phyloP scores from a whole-genome alignment of 2,329 filamentous ascomycete genomes.

The Penicillium sp. region DNA sequence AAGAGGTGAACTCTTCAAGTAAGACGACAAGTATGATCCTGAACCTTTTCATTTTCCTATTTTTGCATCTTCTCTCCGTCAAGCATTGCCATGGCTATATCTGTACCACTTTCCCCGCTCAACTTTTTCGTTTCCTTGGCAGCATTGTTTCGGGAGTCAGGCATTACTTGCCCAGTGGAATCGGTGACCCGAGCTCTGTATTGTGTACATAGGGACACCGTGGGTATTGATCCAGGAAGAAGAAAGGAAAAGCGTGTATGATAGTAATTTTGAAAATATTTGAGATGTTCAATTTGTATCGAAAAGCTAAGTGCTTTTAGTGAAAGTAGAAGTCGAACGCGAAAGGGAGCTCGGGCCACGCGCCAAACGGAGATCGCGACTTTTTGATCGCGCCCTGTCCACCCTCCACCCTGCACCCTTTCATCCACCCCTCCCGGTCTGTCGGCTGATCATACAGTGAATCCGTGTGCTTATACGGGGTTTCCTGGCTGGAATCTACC shows the following conservation, averaged over 20 bases:
- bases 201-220: conserved; percentile 15
- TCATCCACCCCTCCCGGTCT: not conserved
- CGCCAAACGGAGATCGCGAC: conserved; percentile 39
- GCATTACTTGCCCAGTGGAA: conserved; percentile 1
- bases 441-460: not conserved
- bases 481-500: not conserved
- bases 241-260: conserved; percentile 14
- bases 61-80: not conserved
- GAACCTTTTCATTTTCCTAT: not conserved
- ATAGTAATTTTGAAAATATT: conserved; percentile 2
- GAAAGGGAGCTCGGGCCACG: conserved; percentile 37
- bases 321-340: conserved; percentile 10
- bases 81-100: not conserved
- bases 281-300: not conserved
- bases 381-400: conserved; percentile 28
- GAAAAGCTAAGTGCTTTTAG: not conserved
- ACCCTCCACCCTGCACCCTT: conserved; percentile 8
- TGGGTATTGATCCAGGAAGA: conserved; percentile 5
- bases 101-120: conserved; percentile 6
- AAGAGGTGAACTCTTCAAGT: conserved; percentile 17
- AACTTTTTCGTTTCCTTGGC: conserved; percentile 1
- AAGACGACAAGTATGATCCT: not conserved
- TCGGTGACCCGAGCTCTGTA: conserved; percentile 6
- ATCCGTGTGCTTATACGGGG: not conserved
- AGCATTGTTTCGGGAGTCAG: conserved; percentile 15